Conservation (phyloP, 2,329 filamentous ascomycete genomes). For the Diaporthe nobilis region DNA sequence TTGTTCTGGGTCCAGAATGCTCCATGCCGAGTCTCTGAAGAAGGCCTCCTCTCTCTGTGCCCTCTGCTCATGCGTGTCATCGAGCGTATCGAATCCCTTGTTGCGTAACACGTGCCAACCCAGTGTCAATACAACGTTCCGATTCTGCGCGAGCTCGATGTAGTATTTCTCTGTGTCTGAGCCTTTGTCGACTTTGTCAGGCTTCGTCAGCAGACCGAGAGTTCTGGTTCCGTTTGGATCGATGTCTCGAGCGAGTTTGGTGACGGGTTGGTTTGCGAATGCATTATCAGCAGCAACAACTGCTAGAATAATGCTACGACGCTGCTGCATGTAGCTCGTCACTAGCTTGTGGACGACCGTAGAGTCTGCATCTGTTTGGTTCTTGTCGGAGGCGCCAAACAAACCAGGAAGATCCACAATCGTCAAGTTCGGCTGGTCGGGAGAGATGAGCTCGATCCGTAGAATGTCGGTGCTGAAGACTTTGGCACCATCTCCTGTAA, state of each 20-base stretch:
- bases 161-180: constrained; percentile 58
- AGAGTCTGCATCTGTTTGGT: constrained; percentile 60
- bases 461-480: constrained; percentile 63
- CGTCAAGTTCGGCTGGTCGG: constrained; percentile 65
- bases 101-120: constrained; percentile 70
- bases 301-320: constrained; percentile 71
- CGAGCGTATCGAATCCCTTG: constrained; percentile 55
- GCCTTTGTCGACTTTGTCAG: constrained; percentile 56
- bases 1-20: constrained; percentile 49
- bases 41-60: constrained; percentile 59
- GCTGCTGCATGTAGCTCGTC: constrained; percentile 67
- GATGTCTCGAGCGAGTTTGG: constrained; percentile 60
- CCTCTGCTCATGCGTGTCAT: constrained; percentile 51
- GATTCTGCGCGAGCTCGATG: constrained; percentile 59
- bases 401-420: constrained; percentile 72
- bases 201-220: constrained; percentile 71
- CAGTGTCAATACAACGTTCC: constrained; percentile 61
- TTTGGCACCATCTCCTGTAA: constrained; percentile 50
- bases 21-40: constrained; percentile 60
- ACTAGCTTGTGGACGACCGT: constrained; percentile 63
- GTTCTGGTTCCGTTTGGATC: constrained; percentile 57
- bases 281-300: constrained; percentile 71
- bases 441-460: constrained; percentile 62
- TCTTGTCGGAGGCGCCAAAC: constrained; percentile 63
- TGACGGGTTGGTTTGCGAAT: constrained; percentile 70